Percentiles rank a stretch among this genome's conserved stretches.
Conservation (phyloP, 306 rosid genomes). For the Lathyrus oleraceus region DNA sequence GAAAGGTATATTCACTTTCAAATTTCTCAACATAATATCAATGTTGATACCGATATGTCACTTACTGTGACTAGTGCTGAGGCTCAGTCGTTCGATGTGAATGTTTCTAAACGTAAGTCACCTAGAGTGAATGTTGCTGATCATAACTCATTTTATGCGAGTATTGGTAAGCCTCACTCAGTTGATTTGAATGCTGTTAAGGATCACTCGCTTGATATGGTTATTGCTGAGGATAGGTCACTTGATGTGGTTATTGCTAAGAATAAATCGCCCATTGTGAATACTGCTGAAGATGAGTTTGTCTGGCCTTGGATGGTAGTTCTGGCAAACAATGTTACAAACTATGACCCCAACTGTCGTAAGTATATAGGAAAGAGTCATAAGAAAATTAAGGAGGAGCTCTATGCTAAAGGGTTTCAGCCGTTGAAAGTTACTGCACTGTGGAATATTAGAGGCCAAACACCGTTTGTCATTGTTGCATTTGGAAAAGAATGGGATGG, state of each 20-base stretch:
- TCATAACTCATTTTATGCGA: no score
- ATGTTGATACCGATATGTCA: neutral
- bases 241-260: neutral
- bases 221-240: neutral
- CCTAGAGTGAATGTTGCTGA: neutral
- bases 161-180: neutral
- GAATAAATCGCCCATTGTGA: neutral
- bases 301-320: constrained; percentile 77
- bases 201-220: neutral
- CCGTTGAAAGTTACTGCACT: constrained; percentile 66
- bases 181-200: neutral
- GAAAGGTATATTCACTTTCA: constrained; percentile 38
- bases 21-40: neutral
- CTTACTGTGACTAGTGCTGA: neutral
- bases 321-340: constrained; percentile 63
- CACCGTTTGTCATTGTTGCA: constrained; percentile 69
- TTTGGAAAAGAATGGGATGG: constrained; percentile 72
- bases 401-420: constrained; percentile 58
- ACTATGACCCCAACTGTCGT: constrained; percentile 40
- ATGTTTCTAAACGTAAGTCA: neutral
- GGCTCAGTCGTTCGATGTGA: neutral
- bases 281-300: constrained; percentile 39
- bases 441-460: constrained; percentile 68
- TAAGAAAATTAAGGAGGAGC: constrained; percentile 56
- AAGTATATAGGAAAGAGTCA: constrained; percentile 66